phyloP scores from a whole-genome alignment of 345 rosid genomes.

The Populus euphratica region DNA sequence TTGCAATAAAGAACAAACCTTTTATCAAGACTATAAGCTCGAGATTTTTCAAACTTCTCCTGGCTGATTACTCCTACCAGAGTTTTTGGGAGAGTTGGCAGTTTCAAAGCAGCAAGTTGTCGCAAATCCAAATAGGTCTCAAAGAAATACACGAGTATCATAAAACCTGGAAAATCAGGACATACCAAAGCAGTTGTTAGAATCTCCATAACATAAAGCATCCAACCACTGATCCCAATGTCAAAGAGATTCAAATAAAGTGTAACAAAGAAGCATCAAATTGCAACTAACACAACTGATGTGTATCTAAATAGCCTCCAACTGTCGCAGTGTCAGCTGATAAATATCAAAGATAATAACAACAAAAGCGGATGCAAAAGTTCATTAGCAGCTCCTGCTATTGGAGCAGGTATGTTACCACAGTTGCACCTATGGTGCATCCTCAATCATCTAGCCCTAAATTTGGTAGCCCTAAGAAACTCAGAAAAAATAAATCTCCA shows the following conservation, averaged over 20 bases:
- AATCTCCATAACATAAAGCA: background rate
- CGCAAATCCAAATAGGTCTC: conserved; percentile 86
- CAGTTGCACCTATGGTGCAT: background rate
- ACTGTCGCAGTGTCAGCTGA: background rate
- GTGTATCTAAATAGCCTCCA: background rate
- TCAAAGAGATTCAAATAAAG: background rate
- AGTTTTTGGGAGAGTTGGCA: conserved; percentile 80
- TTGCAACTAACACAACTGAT: background rate
- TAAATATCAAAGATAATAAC: background rate
- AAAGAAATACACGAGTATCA: conserved; percentile 82
- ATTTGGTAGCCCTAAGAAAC: background rate
- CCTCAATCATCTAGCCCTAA: background rate
- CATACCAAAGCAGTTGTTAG: background rate
- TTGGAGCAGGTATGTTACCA: background rate
- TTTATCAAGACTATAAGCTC: conserved; percentile 95
- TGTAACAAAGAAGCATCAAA: background rate
- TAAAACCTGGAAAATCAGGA: conserved; percentile 63
- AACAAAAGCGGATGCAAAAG: background rate
- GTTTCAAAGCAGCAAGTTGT: conserved; percentile 76
- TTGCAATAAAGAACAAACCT: conserved; percentile 45
- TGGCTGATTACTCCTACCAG: conserved; percentile 88
- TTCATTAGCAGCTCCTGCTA: background rate
- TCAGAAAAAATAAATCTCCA: background rate
- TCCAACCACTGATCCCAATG: background rate
- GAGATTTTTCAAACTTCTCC: conserved; percentile 85